Evolutionary conservation across 331 rosid species (phyloP).

Genomic region (Quercus phellos): DNA sequence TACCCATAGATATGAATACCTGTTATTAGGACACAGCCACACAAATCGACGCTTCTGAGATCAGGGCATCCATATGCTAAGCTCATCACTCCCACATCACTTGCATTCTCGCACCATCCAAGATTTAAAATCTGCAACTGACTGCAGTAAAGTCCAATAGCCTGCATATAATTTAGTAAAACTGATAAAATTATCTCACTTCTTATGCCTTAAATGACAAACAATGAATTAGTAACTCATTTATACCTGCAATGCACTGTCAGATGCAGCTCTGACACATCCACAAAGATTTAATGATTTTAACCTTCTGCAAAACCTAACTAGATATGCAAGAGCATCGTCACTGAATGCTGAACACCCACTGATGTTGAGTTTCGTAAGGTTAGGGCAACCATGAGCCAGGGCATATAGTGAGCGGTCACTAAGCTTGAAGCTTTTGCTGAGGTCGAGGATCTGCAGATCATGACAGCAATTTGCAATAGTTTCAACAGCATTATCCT

Average conservation of each 20-base stretch:
- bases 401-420: constrained; percentile 65
- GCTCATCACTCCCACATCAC: constrained; percentile 83
- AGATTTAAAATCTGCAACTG: constrained; percentile 74
- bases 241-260: constrained; percentile 77
- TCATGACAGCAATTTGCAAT: constrained; percentile 70
- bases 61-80: constrained; percentile 90
- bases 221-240: background rate
- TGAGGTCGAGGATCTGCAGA: constrained; percentile 87
- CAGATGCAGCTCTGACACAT: constrained; percentile 68
- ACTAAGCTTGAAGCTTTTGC: constrained; percentile 89
- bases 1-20: constrained; percentile 41
- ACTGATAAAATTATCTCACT: background rate
- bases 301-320: constrained; percentile 57
- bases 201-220: background rate
- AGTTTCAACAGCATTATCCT: constrained; percentile 67
- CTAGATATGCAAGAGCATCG: constrained; percentile 65
- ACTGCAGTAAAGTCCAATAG: constrained; percentile 69
- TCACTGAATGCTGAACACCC: constrained; percentile 87
- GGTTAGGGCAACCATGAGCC: constrained; percentile 71
- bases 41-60: constrained; percentile 71
- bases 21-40: constrained; percentile 82
- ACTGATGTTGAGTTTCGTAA: constrained; percentile 70
- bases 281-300: constrained; percentile 84
- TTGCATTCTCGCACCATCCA: constrained; percentile 91
- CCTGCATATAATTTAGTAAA: constrained; percentile 40